Evolutionary conservation across 176 grass and related monocot species (phyloP).

Genomic region (Lolium rigidum): DNA sequence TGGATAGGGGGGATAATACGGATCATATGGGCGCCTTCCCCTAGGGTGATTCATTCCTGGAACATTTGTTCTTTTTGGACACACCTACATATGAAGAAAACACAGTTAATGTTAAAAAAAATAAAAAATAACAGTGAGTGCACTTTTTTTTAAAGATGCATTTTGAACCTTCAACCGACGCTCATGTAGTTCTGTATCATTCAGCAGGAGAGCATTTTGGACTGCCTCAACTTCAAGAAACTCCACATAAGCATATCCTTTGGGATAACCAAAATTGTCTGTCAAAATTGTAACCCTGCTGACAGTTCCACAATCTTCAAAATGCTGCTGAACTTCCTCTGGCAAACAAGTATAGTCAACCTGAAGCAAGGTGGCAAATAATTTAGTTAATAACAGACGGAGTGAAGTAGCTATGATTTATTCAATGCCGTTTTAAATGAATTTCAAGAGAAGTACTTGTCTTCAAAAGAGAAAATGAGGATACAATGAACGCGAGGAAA

Average conservation of each 20-base stretch:
- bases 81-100: conserved; percentile 52
- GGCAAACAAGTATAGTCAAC: conserved; percentile 73
- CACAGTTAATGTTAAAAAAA: conserved; percentile 7
- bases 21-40: conserved; percentile 50
- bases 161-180: conserved; percentile 67
- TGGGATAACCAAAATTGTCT: conserved; percentile 68
- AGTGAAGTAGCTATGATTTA: not conserved
- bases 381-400: conserved; percentile 12
- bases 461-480: conserved; percentile 14
- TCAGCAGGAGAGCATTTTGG: conserved; percentile 69
- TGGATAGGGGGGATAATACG: conserved; percentile 58
- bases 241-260: conserved; percentile 84
- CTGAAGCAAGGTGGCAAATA: conserved; percentile 50
- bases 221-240: conserved; percentile 77
- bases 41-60: conserved; percentile 71
- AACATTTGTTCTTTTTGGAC: conserved; percentile 80
- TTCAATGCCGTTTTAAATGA: not conserved
- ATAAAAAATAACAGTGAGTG: not conserved
- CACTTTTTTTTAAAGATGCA: not conserved
- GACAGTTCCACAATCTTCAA: conserved; percentile 77
- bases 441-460: not conserved
- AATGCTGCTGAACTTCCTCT: conserved; percentile 83
- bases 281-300: conserved; percentile 81
- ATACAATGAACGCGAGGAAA: conserved; percentile 16
- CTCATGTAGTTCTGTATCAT: conserved; percentile 70